Conservation (phyloP, 345 rosid species). For the Leavenworthia alabamica region DNA sequence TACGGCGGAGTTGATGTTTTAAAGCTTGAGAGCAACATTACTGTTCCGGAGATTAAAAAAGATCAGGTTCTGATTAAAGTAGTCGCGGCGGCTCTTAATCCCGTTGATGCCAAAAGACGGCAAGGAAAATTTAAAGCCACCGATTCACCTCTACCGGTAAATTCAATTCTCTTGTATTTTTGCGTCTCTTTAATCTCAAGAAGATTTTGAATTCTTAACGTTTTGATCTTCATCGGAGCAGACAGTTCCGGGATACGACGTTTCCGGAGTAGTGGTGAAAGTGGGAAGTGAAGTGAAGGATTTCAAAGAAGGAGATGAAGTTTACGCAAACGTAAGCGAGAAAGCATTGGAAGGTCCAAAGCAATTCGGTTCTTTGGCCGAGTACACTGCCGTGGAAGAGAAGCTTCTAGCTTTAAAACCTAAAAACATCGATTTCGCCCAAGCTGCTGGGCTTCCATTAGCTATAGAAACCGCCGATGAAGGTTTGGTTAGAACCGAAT, state of each 20-base stretch:
- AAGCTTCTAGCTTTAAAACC: slow-evolving; percentile 77
- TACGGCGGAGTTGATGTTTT: slow-evolving; percentile 83
- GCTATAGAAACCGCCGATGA: slow-evolving; percentile 83
- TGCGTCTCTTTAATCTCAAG: background rate
- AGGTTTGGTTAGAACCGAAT: slow-evolving; percentile 73
- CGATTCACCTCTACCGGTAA: slow-evolving; percentile 85
- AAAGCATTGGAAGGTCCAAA: slow-evolving; percentile 88
- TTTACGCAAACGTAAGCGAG: slow-evolving; percentile 84
- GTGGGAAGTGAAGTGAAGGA: slow-evolving; percentile 67
- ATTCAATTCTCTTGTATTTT: background rate
- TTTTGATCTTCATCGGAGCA: slow-evolving; percentile 17
- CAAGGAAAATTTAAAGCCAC: slow-evolving; percentile 96
- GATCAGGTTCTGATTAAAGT: slow-evolving; percentile 87
- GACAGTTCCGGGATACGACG: slow-evolving; percentile 97
- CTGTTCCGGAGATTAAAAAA: slow-evolving; percentile 69
- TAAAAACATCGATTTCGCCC: slow-evolving; percentile 63
- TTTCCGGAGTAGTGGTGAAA: slow-evolving; percentile 81
- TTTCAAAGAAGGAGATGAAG: slow-evolving; percentile 80
- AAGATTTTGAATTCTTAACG: background rate
- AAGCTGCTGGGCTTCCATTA: slow-evolving; percentile 88
- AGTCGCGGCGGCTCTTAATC: slow-evolving; percentile 83
- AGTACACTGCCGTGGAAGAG: slow-evolving; percentile 86
- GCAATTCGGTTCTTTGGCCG: slow-evolving; percentile 81
- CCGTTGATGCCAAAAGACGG: slow-evolving; percentile 77
- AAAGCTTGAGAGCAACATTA: slow-evolving; percentile 59